phyloP scores from a whole-genome alignment of 2,329 filamentous ascomycete genomes.

The Chaetomiaceae sp. region DNA sequence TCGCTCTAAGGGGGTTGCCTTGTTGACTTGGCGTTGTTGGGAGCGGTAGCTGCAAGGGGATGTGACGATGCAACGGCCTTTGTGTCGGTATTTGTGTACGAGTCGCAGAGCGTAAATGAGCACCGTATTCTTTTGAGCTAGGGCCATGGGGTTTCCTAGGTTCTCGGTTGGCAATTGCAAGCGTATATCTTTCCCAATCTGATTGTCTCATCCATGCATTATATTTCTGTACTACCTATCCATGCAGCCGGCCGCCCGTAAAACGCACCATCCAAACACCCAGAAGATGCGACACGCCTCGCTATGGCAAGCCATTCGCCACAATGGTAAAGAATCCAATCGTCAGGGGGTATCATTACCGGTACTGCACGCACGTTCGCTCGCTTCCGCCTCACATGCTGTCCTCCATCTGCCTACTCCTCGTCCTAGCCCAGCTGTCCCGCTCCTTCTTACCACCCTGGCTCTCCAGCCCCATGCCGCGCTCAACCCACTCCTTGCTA shows the following conservation, averaged over 20 bases:
- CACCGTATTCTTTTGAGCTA: too few species aligned
- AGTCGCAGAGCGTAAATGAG: too few species aligned
- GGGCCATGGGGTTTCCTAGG: too few species aligned
- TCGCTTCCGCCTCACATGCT: constrained; percentile 42
- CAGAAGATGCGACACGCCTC: constrained; percentile 5
- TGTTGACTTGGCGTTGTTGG: not conserved
- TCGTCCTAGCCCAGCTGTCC: constrained; percentile 59
- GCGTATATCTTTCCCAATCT: too few species aligned
- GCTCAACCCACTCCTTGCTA: constrained; percentile 88
- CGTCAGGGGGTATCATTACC: constrained; percentile 3
- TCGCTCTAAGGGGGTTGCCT: constrained; percentile 22
- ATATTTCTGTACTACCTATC: not conserved
- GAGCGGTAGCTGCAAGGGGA: not conserved
- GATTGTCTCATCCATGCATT: too few species aligned
- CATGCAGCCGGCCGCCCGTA: not conserved
- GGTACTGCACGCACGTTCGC: not conserved
- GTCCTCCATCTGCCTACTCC: constrained; percentile 63
- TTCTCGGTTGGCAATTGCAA: too few species aligned
- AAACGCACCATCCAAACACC: not conserved
- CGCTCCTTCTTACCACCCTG: constrained; percentile 59
- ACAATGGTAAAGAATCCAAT: not conserved
- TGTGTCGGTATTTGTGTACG: too few species aligned
- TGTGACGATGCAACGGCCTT: too few species aligned
- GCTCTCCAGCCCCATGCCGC: constrained; percentile 62
- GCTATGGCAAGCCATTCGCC: not conserved